Evolutionary conservation across 1,284 basidiomycete species (phyloP), one percentile per base, ranked within the genome.

Genomic region (Athelia psychrophila): DNA sequence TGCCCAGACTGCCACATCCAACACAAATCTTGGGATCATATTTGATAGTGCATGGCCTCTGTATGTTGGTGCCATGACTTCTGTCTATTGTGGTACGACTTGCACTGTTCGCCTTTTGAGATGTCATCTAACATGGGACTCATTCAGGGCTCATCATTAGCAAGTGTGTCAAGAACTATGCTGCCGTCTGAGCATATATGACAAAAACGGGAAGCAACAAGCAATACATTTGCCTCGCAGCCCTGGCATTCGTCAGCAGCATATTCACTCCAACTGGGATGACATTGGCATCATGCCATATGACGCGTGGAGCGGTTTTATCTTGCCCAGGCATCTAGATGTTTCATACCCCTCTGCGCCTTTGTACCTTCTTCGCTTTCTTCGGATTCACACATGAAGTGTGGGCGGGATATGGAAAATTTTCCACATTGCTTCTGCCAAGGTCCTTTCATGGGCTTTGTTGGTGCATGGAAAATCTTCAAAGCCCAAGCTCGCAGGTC

Each of bases 321-420:
- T 58, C 12, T 76, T 3, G 74, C 61, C 25, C 59, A 80, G 57
- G 36, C 73, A n/a, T 65, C 58, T 4, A 71, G 78, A n/a, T 84
- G 77, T 74, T 32, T 71, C 3, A 13, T 67, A 23, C 53, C 77
- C 22, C 13, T 75, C 10, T 77, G 75, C 49, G 77, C 77, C 0
- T 54, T 79, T n/a, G n/a, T 54, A 22, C 84, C 38, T 88, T 88
- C 72, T 86, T 88, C 63, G 68, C 60, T 1, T 83, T 85, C 69
- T 86, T 88, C 59, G 85, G 86, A 0, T 79, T 87, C 44, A 83
- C 83, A 0, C 79, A 81, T 50, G 86, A 89, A 69, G 83, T 83
- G 35, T 71, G 69, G 32, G 33, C 10, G n/a, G 10, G 10, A n/a
- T 35, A 35, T 35, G n/a, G 33, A n/a, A 35, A 10, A n/a, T n/a